Conservation (phyloP, 139 green algal genomes). For the Trebouxia sp. region DNA sequence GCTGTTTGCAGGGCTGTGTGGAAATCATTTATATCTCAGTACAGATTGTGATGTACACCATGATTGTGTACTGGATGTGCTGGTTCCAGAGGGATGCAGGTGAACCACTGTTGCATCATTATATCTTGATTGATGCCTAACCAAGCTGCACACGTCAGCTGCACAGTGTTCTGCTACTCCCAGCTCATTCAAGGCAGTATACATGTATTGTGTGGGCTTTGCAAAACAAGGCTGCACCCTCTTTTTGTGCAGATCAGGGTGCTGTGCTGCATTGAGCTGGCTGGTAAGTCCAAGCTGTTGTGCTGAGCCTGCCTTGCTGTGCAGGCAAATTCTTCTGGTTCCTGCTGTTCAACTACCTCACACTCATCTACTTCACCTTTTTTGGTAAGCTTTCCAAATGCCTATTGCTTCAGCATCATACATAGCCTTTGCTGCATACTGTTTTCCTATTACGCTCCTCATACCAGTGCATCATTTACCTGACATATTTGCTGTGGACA, state of each 20-base stretch:
- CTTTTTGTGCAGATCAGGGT: no score
- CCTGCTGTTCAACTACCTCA: slow-evolving; percentile 42
- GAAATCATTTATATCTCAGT: slow-evolving; percentile 34
- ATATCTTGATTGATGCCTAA: neutral
- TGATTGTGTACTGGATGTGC: slow-evolving; percentile 54
- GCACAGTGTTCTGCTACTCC: no score
- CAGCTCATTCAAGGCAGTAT: no score
- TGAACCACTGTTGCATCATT: neutral
- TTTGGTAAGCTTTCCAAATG: slow-evolving; percentile 27
- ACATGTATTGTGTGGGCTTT: no score
- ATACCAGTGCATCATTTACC: neutral
- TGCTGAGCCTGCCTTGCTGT: neutral
- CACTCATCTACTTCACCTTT: slow-evolving; percentile 42
- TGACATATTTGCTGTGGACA: neutral
- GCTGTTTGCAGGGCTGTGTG: slow-evolving; percentile 27
- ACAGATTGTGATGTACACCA: slow-evolving; percentile 47
- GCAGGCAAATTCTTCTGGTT: slow-evolving; percentile 38
- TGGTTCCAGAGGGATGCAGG: slow-evolving; percentile 31
- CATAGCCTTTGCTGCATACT: neutral
- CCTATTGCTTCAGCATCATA: no score
- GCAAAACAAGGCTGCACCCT: no score
- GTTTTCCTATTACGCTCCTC: neutral
- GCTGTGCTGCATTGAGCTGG: neutral
- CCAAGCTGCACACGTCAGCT: no score
- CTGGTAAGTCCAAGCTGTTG: no score